Evolutionary conservation across 1,284 basidiomycete genomes (phyloP).

Genomic region (Ceratobasidium sp.): DNA sequence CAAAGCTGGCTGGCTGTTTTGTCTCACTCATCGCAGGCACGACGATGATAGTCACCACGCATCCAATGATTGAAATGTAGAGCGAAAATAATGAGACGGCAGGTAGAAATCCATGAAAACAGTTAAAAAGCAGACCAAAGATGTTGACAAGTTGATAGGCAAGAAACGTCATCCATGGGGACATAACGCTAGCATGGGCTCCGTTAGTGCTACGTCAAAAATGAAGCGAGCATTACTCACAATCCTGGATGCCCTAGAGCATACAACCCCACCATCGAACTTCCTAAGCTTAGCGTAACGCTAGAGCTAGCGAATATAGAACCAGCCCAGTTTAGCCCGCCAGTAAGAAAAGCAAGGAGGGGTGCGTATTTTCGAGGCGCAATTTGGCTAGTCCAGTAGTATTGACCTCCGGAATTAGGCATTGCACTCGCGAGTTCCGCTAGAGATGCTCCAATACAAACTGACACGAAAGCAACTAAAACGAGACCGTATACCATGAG

Average conservation of each 20-base stretch:
- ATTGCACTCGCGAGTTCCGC: conserved; percentile 27
- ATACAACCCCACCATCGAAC: conserved; percentile 17
- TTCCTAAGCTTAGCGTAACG: conserved; percentile 13
- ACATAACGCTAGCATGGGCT: background rate
- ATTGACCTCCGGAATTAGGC: conserved; percentile 34
- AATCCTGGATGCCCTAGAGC: conserved; percentile 16
- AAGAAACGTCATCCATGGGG: conserved; percentile 12
- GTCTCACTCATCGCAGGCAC: conserved; percentile 16
- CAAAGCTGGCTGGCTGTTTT: conserved; percentile 10
- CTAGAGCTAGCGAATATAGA: conserved; percentile 6
- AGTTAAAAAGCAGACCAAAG: conserved; percentile 2
- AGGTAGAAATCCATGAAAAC: conserved; percentile 7
- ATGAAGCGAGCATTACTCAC: background rate
- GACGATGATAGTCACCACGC: conserved; percentile 12
- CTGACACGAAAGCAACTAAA: background rate
- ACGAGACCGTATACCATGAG: conserved; percentile 27
- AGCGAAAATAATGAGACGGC: background rate
- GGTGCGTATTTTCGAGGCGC: conserved; percentile 12
- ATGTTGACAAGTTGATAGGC: conserved; percentile 12
- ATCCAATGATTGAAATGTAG: background rate
- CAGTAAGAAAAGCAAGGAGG: conserved; percentile 21
- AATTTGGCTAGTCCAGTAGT: conserved; percentile 27
- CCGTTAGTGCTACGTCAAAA: background rate
- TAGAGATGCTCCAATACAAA: conserved; percentile 18
- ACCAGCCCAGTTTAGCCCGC: conserved; percentile 25